Evolutionary conservation across 768 basidiomycete genomes (phyloP), one percentile per base, ranked within the genome.

Genomic region (Boletus rubroflammeus): DNA sequence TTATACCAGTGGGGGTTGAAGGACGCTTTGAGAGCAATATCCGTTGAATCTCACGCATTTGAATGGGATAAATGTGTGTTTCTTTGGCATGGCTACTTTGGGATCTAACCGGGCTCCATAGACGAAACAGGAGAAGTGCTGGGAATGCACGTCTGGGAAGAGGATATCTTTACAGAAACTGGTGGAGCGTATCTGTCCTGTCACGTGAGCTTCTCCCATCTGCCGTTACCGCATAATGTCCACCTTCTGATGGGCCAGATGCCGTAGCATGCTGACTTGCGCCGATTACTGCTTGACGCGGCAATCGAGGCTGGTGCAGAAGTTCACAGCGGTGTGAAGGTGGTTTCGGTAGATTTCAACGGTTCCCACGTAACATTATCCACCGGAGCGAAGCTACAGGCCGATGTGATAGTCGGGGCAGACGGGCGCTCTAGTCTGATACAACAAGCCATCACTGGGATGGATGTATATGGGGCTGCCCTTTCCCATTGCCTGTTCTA

Each of bases 341-440:
- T 80, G 2, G 70, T 73, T 25, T 66, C 67, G 7, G 64, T 72
- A 28, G 66, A 75, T 53, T 62, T 57, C 34, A 69, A 75, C 23
- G 53, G 64, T 19, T 56, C 69, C 10, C 63, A 67, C 43, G 73
- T 80, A 6, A 71, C 64, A 1, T 51, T 77, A 25, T 73, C 75
- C 23, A 71, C 65, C 34, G 82, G 81, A 17, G 71, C 76, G 47
- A 69, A 61, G 13, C 51, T 83, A 9, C 61, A 58, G 15, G 79
- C 78, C 15, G 82, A 86, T 62, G 67, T 84, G 28, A 69, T 86
- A 49, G 74, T 86, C 19, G 84, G 80, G 31, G 84, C 85, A 4
- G 85, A 86, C 64, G 85, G 85, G 6, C 72, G 71, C 40, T 64
- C 70, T 15, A 82, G 82, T 21, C 23, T 78, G 29, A 67, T 75